Percentiles rank a stretch among this genome's conserved stretches.
These are phyloP conservation scores for Zostera marina DNA, from an alignment of 116 monocot genomes.

Conservation along the genomic window DNA sequence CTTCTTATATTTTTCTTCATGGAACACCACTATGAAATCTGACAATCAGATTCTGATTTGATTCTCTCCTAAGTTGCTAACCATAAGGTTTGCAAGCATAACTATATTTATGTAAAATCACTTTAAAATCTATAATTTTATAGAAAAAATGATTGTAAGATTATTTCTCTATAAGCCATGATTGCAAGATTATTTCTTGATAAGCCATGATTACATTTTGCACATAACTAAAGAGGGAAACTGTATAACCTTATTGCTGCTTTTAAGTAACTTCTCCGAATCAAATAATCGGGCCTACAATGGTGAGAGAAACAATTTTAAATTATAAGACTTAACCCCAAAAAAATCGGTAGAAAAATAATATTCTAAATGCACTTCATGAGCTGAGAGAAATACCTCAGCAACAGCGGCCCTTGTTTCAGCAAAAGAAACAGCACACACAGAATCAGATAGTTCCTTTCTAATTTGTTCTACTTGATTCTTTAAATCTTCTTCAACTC, in stretches of 20 bases:
- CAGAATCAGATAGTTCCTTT: slow-evolving; percentile 64
- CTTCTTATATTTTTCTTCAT: no score
- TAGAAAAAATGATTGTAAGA: no score
- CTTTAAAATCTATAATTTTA: no score
- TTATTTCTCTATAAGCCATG: no score
- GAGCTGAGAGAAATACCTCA: slow-evolving; percentile 32
- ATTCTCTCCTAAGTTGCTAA: no score
- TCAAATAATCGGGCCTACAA: slow-evolving; percentile 55
- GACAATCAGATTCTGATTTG: no score
- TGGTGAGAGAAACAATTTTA: background rate
- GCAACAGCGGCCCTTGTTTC: slow-evolving; percentile 71
- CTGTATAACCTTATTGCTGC: slow-evolving; percentile 9
- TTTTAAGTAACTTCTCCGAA: slow-evolving; percentile 30
- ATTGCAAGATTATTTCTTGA: no score
- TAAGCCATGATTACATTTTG: background rate
- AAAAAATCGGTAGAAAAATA: background rate
- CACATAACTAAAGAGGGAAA: background rate
- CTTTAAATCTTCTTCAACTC: slow-evolving; percentile 26
- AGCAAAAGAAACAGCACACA: slow-evolving; percentile 59
- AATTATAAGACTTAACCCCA: background rate
- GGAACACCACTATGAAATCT: no score
- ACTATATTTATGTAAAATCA: no score
- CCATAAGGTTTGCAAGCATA: no score
- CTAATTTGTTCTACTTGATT: slow-evolving; percentile 60
- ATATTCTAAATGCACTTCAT: background rate